A percentile compares a stretch with the other conserved stretches of the same genome.
Conservation (phyloP, 257 asterid species). For the Nicotiana obtusifolia region DNA sequence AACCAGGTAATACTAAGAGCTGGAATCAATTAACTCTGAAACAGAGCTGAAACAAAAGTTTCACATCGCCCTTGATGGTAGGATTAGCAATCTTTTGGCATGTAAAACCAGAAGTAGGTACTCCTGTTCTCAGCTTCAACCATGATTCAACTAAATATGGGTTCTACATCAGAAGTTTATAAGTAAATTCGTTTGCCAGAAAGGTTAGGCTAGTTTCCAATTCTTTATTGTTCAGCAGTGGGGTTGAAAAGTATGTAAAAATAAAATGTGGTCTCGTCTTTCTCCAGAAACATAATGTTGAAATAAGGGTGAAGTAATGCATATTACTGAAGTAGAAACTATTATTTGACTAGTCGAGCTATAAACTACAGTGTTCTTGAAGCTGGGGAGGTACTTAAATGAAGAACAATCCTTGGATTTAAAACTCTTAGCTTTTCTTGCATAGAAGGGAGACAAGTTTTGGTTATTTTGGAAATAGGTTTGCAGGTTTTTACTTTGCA, state of each 20-base stretch:
- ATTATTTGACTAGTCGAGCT: background rate
- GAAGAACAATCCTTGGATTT: background rate
- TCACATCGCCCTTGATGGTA: background rate
- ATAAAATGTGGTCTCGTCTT: background rate
- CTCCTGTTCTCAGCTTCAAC: background rate
- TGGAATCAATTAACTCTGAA: background rate
- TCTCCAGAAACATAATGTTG: background rate
- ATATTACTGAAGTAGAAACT: background rate
- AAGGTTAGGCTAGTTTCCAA: background rate
- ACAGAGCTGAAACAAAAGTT: background rate
- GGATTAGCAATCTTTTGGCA: background rate
- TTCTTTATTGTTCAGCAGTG: background rate
- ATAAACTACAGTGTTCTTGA: background rate
- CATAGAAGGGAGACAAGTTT: background rate
- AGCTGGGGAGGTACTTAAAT: background rate
- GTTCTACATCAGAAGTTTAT: background rate
- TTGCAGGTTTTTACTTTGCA: background rate
- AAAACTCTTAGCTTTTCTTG: background rate
- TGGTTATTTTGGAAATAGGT: background rate
- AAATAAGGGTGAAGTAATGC: background rate
- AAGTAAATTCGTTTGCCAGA: background rate
- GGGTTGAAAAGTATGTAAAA: background rate
- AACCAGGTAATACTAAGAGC: slow-evolving; percentile 38
- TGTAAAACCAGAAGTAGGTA: background rate
- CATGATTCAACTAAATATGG: background rate